phyloP scores from a whole-genome alignment of 2,329 filamentous ascomycete genomes.

The Mariannaea elegans region DNA sequence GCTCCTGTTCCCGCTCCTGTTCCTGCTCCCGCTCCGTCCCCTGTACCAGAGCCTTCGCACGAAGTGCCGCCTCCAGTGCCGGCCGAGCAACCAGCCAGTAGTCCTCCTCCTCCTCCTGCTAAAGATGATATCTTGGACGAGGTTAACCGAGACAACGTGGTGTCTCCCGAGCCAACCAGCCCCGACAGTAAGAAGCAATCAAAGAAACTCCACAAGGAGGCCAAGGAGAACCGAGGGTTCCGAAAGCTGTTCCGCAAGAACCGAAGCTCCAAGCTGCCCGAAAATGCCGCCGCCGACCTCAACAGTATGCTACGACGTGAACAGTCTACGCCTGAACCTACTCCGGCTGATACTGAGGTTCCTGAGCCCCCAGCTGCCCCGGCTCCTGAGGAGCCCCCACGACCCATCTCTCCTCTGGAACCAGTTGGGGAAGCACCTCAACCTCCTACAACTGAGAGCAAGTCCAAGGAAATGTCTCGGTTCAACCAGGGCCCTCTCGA shows the following conservation, averaged over 20 bases:
- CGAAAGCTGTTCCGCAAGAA: slow-evolving; percentile 75
- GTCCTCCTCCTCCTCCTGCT: slow-evolving; percentile 35
- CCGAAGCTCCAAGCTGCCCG: slow-evolving; percentile 63
- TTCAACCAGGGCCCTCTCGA: slow-evolving; percentile 91
- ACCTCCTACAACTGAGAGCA: slow-evolving; percentile 28
- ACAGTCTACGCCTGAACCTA: slow-evolving; percentile 37
- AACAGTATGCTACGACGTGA: slow-evolving; percentile 60
- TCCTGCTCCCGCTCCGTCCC: slow-evolving; percentile 15
- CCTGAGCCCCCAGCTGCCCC: slow-evolving; percentile 42
- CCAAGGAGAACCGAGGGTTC: slow-evolving; percentile 61
- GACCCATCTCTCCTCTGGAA: slow-evolving; percentile 16
- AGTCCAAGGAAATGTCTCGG: slow-evolving; percentile 50
- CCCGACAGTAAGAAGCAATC: slow-evolving; percentile 52
- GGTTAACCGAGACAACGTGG: slow-evolving; percentile 31
- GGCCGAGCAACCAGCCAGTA: slow-evolving; percentile 22
- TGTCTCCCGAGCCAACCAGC: slow-evolving; percentile 45
- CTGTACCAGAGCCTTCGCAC: slow-evolving; percentile 15
- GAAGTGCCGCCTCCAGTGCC: slow-evolving; percentile 16
- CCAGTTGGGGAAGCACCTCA: slow-evolving; percentile 21
- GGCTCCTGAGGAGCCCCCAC: slow-evolving; percentile 9
- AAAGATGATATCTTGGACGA: slow-evolving; percentile 38
- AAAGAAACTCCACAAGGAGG: slow-evolving; percentile 66
- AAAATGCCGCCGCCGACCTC: slow-evolving; percentile 61
- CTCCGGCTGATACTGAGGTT: slow-evolving; percentile 37
- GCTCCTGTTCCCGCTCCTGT: background rate